Evolutionary conservation across 2,329 filamentous ascomycete genomes (phyloP).

Genomic region (Cladosporium cucumerinum): DNA sequence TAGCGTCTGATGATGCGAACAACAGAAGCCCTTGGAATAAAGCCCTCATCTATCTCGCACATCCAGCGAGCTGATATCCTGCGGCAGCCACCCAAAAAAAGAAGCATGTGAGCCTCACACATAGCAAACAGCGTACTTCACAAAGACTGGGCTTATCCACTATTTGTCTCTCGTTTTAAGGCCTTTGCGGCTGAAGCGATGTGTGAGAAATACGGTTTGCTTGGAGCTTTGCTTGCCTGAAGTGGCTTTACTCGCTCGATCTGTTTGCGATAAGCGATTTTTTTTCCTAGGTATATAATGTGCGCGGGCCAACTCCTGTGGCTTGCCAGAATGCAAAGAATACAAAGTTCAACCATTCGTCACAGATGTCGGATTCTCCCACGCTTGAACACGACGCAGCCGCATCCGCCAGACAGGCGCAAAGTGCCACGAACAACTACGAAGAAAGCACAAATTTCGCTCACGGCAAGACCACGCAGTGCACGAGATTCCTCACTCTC

Average conservation of each 20-base stretch:
- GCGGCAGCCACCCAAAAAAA: background rate
- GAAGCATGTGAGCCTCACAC: background rate
- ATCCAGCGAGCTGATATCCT: background rate
- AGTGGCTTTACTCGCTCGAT: background rate
- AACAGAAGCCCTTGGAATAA: background rate
- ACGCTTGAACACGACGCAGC: background rate
- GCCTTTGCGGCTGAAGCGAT: background rate
- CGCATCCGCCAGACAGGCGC: background rate
- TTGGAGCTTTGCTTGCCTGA: background rate
- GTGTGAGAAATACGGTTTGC: background rate
- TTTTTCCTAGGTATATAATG: background rate
- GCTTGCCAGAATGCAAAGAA: background rate
- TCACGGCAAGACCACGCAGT: background rate
- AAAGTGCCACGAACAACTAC: background rate
- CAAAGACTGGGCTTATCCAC: background rate
- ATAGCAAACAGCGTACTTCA: background rate
- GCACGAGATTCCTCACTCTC: background rate
- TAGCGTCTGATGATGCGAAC: background rate
- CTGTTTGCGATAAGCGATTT: background rate
- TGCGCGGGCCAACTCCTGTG: background rate
- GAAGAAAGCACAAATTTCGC: background rate
- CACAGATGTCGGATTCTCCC: background rate
- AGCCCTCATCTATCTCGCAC: background rate
- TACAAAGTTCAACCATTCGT: background rate
- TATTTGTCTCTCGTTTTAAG: background rate